Conservation (phyloP, 495 filamentous ascomycete genomes). For the Bryoglossum gracile region DNA sequence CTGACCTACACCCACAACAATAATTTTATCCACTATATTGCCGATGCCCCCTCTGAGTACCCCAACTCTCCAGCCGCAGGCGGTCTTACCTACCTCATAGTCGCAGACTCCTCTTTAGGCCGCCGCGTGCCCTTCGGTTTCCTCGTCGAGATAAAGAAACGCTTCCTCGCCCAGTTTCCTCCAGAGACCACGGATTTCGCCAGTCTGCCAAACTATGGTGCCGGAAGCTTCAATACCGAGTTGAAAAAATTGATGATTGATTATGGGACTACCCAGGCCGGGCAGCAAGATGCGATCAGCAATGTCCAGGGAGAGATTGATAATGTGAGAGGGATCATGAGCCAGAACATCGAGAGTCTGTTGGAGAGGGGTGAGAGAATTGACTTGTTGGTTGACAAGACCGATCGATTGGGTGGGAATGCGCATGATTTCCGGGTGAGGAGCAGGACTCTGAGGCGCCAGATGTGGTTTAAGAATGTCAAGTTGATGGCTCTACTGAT, state of each 20-base stretch:
- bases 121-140: slow-evolving; percentile 89
- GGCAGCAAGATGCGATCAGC: slow-evolving; percentile 73
- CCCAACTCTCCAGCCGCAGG: slow-evolving; percentile 47
- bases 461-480: slow-evolving; percentile 99
- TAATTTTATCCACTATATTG: slow-evolving; percentile 93
- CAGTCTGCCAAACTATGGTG: slow-evolving; percentile 79
- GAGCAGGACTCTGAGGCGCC: slow-evolving; percentile 72
- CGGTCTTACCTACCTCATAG: slow-evolving; percentile 78
- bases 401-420: slow-evolving; percentile 77
- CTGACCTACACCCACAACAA: slow-evolving; percentile 87
- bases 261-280: slow-evolving; percentile 68
- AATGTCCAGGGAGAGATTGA: slow-evolving; percentile 87
- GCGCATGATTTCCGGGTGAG: slow-evolving; percentile 85
- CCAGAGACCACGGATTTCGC: slow-evolving; percentile 64
- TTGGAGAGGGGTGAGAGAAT: slow-evolving; percentile 93
- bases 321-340: slow-evolving; percentile 93
- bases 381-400: slow-evolving; percentile 95
- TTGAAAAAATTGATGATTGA: slow-evolving; percentile 74
- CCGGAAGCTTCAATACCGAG: slow-evolving; percentile 73
- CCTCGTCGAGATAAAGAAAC: slow-evolving; percentile 83
- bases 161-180: slow-evolving; percentile 70
- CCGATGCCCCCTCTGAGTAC: slow-evolving; percentile 67
- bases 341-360: slow-evolving; percentile 94
- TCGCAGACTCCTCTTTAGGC: slow-evolving; percentile 68
- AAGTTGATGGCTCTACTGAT: slow-evolving; percentile 82